A percentile compares a stretch with the other conserved stretches of the same genome.
These are phyloP conservation scores for Suhomyces ambrosiae DNA, from an alignment of 1,139 yeast genomes.

Conservation along the genomic window DNA sequence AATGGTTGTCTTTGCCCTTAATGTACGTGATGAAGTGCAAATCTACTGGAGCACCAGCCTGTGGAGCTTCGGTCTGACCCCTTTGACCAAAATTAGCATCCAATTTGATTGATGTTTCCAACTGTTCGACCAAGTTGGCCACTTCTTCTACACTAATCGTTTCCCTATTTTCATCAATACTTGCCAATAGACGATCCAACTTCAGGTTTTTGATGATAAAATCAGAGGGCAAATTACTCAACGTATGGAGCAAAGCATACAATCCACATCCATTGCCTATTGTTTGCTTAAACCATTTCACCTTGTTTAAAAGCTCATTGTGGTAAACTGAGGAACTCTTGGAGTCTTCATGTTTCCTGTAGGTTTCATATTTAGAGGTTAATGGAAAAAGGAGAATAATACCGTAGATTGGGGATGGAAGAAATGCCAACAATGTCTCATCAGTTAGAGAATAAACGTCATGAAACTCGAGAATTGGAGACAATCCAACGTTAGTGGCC, in stretches of 20 bases:
- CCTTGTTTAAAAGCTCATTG: slow-evolving; percentile 22
- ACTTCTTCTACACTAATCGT: slow-evolving; percentile 25
- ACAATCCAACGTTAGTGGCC: slow-evolving; percentile 68
- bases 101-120: slow-evolving; percentile 47
- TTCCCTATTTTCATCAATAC: slow-evolving; percentile 8
- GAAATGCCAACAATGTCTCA: slow-evolving; percentile 70
- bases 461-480: slow-evolving; percentile 60
- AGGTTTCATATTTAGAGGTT: slow-evolving; percentile 58
- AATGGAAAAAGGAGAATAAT: slow-evolving; percentile 81
- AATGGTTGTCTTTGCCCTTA: slow-evolving; percentile 54
- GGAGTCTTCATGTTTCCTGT: slow-evolving; percentile 41
- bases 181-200: slow-evolving; percentile 26
- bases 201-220: slow-evolving; percentile 41
- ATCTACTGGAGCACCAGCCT: slow-evolving; percentile 61
- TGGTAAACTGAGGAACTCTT: slow-evolving; percentile 14
- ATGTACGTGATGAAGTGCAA: slow-evolving; percentile 82
- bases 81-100: slow-evolving; percentile 63
- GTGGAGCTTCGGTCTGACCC: slow-evolving; percentile 84
- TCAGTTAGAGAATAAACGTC: slow-evolving; percentile 87
- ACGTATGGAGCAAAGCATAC: slow-evolving; percentile 78
- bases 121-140: slow-evolving; percentile 50
- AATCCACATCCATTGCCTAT: slow-evolving; percentile 92
- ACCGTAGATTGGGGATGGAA: slow-evolving; percentile 82
- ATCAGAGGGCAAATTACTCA: slow-evolving; percentile 61
- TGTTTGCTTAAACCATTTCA: slow-evolving; percentile 80